Evolutionary conservation across 1,284 basidiomycete species (phyloP), one percentile per base, ranked within the genome.

Genomic region (Melampsora larici-populina): DNA sequence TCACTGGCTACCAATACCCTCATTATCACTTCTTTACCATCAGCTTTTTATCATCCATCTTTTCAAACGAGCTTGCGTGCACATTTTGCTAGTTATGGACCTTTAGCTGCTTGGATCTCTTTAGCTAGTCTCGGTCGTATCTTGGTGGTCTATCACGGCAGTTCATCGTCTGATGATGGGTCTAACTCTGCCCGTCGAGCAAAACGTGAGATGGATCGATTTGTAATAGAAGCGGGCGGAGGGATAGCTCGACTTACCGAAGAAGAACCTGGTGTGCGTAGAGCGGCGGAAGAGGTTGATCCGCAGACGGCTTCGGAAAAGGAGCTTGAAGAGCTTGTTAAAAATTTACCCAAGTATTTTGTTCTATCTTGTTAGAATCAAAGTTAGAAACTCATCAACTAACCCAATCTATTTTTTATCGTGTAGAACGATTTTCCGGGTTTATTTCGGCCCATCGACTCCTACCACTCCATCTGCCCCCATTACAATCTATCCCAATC

Each of bases 401-500:
- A n/a, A 58, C 55, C 55, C n/a, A 58, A 24, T 49, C 21, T 1
- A 24, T 29, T 58, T 58, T 11, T 1, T 55, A 5, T 31, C 48
- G 18, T 68, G 9, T 40, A 76, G 73, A 43, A 76, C 66, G 17
- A 51, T 76, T 26, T 68, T 76, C 29, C 64, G 66, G 40, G 46
- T 76, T 7, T 69, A 69, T 49, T 76, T 68, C 46, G 73, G 73
- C 7, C 73, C 73, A 3, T 46, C 55, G 51, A 43, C 65, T 24
- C 77, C 88, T 58, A 58, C 88, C 2, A 93, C 91, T 66, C 88
- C 89, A 0, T 80, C 85, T 69, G 67, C 80, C 36, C 79, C 78
- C 79, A 83, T 81, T 43, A 55, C 79, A 9, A 72, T 77, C 17
- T 70, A 84, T 79, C 84, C 85, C 58, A 83, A 85, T 81, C 33